Evolutionary conservation across 2,329 filamentous ascomycete genomes (phyloP).

Genomic region (Dothiorella sarmentorum): DNA sequence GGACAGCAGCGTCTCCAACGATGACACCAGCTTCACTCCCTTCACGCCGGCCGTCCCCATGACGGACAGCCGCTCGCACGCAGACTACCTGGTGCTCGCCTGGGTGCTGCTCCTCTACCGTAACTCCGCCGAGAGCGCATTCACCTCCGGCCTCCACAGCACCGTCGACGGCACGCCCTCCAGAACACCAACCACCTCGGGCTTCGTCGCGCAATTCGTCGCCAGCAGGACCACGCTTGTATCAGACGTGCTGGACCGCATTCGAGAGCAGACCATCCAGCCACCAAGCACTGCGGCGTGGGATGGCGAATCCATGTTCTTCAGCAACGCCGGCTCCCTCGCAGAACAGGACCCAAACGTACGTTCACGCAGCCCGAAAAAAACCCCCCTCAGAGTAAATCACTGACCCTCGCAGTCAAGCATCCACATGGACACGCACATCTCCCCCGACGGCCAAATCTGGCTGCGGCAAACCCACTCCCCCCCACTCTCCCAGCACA

Average conservation of each 20-base stretch:
- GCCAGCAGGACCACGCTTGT: neutral
- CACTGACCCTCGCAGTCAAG: too few species aligned
- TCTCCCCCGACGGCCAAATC: constrained; percentile 29
- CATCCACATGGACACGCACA: too few species aligned
- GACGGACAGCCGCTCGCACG: neutral
- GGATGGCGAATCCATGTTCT: neutral
- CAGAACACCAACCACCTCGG: neutral
- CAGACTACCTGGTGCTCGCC: neutral
- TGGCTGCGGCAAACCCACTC: constrained; percentile 38
- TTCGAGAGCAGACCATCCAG: constrained; percentile 15
- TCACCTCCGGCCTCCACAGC: neutral
- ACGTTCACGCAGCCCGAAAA: too few species aligned
- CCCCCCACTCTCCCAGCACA: constrained; percentile 42
- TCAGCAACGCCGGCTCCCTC: too few species aligned
- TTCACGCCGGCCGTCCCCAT: too few species aligned
- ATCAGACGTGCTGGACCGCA: neutral
- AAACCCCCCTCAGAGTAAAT: too few species aligned
- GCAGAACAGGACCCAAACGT: too few species aligned
- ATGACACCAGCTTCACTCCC: too few species aligned
- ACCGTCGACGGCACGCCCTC: neutral
- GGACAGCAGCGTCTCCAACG: too few species aligned
- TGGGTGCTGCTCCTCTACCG: neutral
- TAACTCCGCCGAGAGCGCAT: neutral
- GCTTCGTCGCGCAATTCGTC: neutral
- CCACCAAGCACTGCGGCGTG: too few species aligned